Percentiles rank a stretch among this genome's conserved stretches.
Conservation (phyloP, 2,329 filamentous ascomycete genomes). For the Chrysoporthe puriensis region DNA sequence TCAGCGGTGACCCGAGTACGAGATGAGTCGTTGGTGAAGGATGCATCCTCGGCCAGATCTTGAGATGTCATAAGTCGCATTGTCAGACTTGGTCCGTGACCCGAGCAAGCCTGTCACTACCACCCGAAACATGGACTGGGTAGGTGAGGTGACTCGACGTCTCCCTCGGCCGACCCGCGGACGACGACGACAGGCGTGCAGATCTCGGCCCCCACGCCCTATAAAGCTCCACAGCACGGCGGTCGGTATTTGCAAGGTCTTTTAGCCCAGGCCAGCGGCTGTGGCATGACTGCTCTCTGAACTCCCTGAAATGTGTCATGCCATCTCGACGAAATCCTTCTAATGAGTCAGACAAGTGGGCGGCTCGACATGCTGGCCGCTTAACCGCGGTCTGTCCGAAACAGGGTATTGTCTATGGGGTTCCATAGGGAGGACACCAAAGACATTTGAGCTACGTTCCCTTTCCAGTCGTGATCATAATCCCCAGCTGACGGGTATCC, state of each 20-base stretch:
- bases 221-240: not conserved
- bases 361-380: not conserved
- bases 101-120: not conserved
- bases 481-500: not conserved
- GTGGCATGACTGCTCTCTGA: too few relatives aligned
- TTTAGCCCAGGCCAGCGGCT: not conserved
- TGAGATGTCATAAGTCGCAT: slow-evolving; percentile 1
- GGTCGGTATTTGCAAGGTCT: not conserved
- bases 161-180: not conserved
- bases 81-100: slow-evolving; percentile 5
- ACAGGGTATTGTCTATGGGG: not conserved
- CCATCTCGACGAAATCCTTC: not conserved
- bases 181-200: not conserved
- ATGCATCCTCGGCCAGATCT: not conserved
- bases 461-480: not conserved
- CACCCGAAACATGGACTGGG: not conserved
- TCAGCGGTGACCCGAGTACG: not conserved
- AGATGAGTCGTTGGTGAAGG: not conserved
- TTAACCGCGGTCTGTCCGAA: not conserved
- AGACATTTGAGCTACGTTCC: not conserved
- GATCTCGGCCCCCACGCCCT: slow-evolving; percentile 1
- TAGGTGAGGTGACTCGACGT: not conserved
- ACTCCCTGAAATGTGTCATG: not conserved
- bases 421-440: not conserved
- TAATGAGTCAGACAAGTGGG: not conserved